These are phyloP conservation scores for Scedosporium minutisporum DNA, from an alignment of 2,329 filamentous ascomycete genomes.

Conservation along the genomic window DNA sequence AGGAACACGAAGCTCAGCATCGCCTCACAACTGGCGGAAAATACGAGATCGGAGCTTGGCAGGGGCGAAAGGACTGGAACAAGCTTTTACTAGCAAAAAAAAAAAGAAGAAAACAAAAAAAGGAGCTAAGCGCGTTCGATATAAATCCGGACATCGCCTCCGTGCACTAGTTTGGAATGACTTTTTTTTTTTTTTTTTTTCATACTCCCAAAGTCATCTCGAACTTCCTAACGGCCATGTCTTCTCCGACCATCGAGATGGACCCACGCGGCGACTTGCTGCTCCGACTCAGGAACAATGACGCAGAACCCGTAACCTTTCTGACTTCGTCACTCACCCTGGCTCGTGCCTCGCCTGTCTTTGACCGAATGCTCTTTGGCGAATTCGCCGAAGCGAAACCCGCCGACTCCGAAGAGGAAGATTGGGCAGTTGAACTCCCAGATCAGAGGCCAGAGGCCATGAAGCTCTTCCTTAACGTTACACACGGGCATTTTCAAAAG, in stretches of 20 bases:
- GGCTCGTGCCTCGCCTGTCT: constrained; percentile 17
- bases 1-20: no score
- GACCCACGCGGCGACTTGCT: constrained; percentile 11
- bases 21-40: no score
- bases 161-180: no score
- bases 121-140: no score
- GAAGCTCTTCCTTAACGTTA: constrained; percentile 19
- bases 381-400: constrained; percentile 16
- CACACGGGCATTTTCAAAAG: constrained; percentile 18
- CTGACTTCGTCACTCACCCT: constrained; percentile 18
- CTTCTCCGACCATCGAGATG: not conserved
- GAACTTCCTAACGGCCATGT: no score
- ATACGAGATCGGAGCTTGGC: no score
- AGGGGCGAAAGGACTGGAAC: no score
- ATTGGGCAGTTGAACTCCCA: constrained; percentile 20
- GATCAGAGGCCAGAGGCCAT: constrained; percentile 20
- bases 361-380: constrained; percentile 19
- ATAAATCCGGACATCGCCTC: no score
- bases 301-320: constrained; percentile 9
- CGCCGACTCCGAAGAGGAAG: not conserved
- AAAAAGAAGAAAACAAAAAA: no score
- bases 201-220: no score
- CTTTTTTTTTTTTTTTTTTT: no score
- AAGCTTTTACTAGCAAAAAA: no score
- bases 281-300: constrained; percentile 6